Conservation (phyloP, 345 rosid genomes). For the Eucalyptus marginata region DNA sequence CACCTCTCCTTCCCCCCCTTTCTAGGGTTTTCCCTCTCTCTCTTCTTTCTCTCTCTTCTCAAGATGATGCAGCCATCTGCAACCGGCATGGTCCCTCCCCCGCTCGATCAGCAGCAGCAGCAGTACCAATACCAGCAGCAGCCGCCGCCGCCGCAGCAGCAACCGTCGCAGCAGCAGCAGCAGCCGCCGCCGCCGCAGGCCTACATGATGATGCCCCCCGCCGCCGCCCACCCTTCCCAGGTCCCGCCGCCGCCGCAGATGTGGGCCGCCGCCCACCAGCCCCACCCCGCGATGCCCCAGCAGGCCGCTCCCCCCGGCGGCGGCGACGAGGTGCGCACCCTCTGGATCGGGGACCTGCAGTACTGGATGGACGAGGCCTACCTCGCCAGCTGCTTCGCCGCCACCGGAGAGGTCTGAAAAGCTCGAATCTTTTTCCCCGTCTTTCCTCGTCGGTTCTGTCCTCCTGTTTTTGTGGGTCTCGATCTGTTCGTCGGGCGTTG, state of each 20-base stretch:
- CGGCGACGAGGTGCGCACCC: constrained; percentile 77
- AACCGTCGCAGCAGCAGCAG: constrained; percentile 11
- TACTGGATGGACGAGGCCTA: constrained; percentile 92
- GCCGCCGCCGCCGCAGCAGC: neutral
- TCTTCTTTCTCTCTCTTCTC: neutral
- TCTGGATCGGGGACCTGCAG: constrained; percentile 96
- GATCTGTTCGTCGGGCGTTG: neutral
- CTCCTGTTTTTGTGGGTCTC: neutral
- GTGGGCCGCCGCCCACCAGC: constrained; percentile 5
- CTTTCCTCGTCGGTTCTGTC: neutral
- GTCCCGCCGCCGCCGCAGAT: constrained; percentile 1
- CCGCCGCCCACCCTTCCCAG: neutral
- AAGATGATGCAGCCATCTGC: constrained; percentile 63
- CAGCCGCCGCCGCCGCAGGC: constrained; percentile 1
- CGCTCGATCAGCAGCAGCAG: constrained; percentile 24
- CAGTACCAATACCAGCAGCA: constrained; percentile 20
- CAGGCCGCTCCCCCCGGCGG: constrained; percentile 13
- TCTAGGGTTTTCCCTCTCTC: neutral
- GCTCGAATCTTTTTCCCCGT: neutral
- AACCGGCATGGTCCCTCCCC: constrained; percentile 33
- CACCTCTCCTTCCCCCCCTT: neutral
- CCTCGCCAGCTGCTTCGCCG: constrained; percentile 42
- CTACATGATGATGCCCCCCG: constrained; percentile 1
- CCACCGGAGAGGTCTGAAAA: constrained; percentile 45
- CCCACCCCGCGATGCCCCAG: constrained; percentile 9